These are phyloP conservation scores for Ascochyta pisi DNA, from an alignment of 2,329 filamentous ascomycete genomes.

Conservation along the genomic window DNA sequence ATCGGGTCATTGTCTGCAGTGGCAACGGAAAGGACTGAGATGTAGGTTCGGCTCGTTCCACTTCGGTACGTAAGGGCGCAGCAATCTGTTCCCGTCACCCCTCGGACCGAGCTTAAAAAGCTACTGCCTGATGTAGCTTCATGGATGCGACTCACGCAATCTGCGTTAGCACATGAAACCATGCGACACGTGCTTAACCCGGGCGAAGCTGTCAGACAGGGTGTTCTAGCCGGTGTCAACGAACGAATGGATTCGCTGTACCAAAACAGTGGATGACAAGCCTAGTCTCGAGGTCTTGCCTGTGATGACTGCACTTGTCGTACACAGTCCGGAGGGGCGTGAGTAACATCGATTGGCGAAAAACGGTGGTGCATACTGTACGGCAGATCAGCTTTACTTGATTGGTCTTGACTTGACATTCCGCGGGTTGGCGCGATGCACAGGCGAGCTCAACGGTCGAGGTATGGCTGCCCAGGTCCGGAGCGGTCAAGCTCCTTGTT, in stretches of 20 bases:
- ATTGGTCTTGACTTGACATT: slow-evolving; percentile 37
- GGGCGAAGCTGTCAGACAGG: slow-evolving; percentile 1
- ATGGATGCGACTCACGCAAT: not conserved
- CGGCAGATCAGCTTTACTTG: slow-evolving; percentile 43
- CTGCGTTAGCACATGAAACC: not conserved
- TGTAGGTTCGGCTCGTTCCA: slow-evolving; percentile 8
- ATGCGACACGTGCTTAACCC: not conserved
- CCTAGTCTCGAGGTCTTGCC: slow-evolving; percentile 18
- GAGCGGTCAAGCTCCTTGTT: slow-evolving; percentile 29
- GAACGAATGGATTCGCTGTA: not conserved
- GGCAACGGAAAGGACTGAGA: slow-evolving; percentile 2
- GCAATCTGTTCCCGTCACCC: not conserved
- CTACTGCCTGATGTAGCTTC: not conserved
- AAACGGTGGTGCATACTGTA: slow-evolving; percentile 46
- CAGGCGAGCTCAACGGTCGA: slow-evolving; percentile 28
- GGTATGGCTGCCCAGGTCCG: slow-evolving; percentile 30
- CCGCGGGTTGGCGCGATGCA: slow-evolving; percentile 24
- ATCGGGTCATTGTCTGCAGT: slow-evolving; percentile 8
- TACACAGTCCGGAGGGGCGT: slow-evolving; percentile 21
- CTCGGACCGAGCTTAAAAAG: slow-evolving; percentile 3
- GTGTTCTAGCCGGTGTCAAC: not conserved
- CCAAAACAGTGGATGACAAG: slow-evolving; percentile 9
- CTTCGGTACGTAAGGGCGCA: slow-evolving; percentile 1
- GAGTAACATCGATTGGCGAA: slow-evolving; percentile 35
- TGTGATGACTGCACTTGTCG: slow-evolving; percentile 15